Evolutionary conservation across 139 green algal genomes (phyloP), one percentile per base, ranked within the genome.

Genomic region (Eudorina sp.): DNA sequence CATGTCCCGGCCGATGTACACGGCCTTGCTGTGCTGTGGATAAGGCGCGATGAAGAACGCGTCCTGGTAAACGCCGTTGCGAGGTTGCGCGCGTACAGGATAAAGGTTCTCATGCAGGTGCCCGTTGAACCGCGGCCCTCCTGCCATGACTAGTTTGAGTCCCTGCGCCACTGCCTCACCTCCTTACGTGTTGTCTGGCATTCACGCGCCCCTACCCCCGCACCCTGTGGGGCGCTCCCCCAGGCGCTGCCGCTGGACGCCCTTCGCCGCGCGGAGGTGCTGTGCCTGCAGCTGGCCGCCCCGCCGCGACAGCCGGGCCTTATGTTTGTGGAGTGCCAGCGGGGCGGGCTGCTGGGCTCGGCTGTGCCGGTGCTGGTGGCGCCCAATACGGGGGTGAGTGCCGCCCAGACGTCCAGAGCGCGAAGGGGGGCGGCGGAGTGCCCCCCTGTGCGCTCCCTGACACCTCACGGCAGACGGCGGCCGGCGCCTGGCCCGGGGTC

Each of bases 211-310:
- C 69, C 2, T 34, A 36, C 40, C n/a, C 36, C 69, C 69, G 4
- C 25, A 19, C 43, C 21, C 72, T 66, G 29, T 18, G 14, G 8
- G 8, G 18, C 43, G 8, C 43, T 8, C 43, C 70, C 70, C 3
- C 78, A 85, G 78, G 79, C 76, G 41, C 79, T 86, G n/a, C 79
- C 79, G 53, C 43, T 76, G 11, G 55, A 86, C 43, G 79, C 79
- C 41, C 79, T 86, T n/a, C 79, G 29, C 36, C 41, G 79, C 29
- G 79, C 79, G 31, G 79, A 86, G 62, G 79, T 86, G 55, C 41
- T 86, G 79, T 76, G 79, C 62, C 58, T 86, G 58, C 79, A 86
- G 40, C 62, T 86, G 79, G 41, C 60, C 27, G 13, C 14, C 5
- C 36, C 79, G 60, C 79, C 79, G 29, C 6, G 60, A 4, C 8